These are phyloP conservation scores for Termitomyces sp. DNA, from an alignment of 768 basidiomycete species.

Conservation along the genomic window DNA sequence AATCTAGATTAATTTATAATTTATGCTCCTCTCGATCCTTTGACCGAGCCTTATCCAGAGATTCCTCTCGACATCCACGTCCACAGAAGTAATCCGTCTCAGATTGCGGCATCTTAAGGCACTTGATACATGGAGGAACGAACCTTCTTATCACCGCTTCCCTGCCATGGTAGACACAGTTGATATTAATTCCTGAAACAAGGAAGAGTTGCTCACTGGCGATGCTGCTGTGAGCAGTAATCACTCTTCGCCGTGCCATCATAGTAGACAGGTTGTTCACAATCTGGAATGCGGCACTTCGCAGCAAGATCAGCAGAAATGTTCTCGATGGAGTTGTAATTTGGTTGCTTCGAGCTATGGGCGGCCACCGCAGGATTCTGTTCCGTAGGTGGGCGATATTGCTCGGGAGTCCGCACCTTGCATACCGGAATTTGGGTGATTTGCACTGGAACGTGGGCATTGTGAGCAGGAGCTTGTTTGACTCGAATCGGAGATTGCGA, in stretches of 20 bases:
- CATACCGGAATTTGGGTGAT: not conserved
- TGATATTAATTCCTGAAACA: not conserved
- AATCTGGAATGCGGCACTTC: constrained; percentile 48
- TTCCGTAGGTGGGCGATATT: not conserved
- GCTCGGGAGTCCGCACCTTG: not conserved
- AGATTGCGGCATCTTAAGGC: constrained; percentile 53
- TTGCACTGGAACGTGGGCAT: not conserved
- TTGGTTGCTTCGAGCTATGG: not conserved
- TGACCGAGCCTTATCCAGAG: constrained; percentile 13
- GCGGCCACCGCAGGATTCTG: not conserved
- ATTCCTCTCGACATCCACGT: constrained; percentile 49
- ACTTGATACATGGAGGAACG: constrained; percentile 57
- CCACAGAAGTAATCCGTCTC: constrained; percentile 60
- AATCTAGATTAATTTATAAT: not conserved
- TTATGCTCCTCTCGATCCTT: not conserved
- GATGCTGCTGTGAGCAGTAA: constrained; percentile 57
- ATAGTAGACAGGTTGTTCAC: constrained; percentile 51
- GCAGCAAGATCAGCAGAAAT: not conserved
- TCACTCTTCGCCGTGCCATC: constrained; percentile 47
- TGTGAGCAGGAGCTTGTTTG: not conserved
- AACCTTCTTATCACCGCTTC: constrained; percentile 52
- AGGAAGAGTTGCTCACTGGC: constrained; percentile 44
- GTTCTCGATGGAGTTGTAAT: not conserved
- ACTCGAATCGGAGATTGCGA: not conserved
- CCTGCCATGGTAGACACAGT: constrained; percentile 24